Conservation (phyloP, 345 rosid genomes). For the Eutrema japonicum region DNA sequence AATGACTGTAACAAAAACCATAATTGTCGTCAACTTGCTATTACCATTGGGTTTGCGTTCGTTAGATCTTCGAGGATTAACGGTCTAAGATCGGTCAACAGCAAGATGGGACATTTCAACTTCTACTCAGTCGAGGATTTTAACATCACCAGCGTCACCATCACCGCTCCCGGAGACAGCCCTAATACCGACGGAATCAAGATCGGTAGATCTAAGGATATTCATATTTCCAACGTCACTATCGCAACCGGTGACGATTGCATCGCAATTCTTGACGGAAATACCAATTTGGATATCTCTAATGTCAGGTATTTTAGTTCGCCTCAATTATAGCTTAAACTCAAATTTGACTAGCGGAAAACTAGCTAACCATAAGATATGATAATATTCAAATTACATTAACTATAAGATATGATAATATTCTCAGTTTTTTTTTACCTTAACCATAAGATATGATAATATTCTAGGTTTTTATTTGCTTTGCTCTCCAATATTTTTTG, state of each 20-base stretch:
- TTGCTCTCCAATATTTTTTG: neutral
- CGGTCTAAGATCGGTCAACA: conserved; percentile 40
- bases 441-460: neutral
- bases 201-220: conserved; percentile 41
- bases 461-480: neutral
- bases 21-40: conserved; percentile 30
- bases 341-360: neutral
- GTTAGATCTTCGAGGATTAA: conserved; percentile 29
- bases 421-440: neutral
- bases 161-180: conserved; percentile 43
- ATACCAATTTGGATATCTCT: conserved; percentile 30
- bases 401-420: neutral
- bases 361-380: neutral
- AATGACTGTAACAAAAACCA: conserved; percentile 35
- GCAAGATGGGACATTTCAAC: conserved; percentile 45
- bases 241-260: conserved; percentile 48
- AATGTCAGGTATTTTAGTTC: conserved; percentile 31
- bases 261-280: conserved; percentile 46
- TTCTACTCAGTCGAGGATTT: conserved; percentile 37
- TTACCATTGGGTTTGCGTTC: conserved; percentile 36
- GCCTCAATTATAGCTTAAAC: neutral
- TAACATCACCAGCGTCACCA: conserved; percentile 16
- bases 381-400: neutral
- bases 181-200: conserved; percentile 50
- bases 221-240: conserved; percentile 18